Percentiles rank a stretch among this genome's conserved stretches.
These are phyloP conservation scores for Neurospora terricola DNA, from an alignment of 495 filamentous ascomycete genomes.

Conservation along the genomic window DNA sequence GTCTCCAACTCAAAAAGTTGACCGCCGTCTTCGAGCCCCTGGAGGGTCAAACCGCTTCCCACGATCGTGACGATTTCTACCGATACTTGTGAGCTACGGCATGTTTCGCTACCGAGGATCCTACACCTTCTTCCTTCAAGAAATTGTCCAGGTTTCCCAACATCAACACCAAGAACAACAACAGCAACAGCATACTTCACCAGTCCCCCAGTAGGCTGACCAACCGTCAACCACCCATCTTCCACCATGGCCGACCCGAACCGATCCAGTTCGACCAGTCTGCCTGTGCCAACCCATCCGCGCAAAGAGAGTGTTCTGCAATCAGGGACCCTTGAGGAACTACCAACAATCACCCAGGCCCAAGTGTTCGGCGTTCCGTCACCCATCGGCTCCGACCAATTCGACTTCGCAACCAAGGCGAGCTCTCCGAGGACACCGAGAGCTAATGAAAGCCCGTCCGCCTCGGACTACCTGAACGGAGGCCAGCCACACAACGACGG, in stretches of 20 bases:
- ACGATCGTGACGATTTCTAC: not conserved
- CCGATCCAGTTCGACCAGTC: constrained; percentile 4
- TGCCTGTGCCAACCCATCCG: not conserved
- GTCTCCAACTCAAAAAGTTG: not conserved
- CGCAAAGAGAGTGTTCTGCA: constrained; percentile 14
- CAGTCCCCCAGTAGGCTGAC: not conserved
- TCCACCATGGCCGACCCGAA: constrained; percentile 18
- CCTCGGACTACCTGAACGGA: constrained; percentile 36
- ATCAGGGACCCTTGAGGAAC: constrained; percentile 17
- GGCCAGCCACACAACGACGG: constrained; percentile 24
- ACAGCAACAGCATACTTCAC: not conserved
- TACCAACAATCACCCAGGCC: constrained; percentile 22
- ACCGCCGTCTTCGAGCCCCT: not conserved
- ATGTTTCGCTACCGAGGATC: constrained; percentile 10
- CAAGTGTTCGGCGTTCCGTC: constrained; percentile 6
- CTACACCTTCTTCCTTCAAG: not conserved
- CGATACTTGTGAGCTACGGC: not conserved
- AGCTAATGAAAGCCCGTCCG: constrained; percentile 1
- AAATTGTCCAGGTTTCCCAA: not conserved
- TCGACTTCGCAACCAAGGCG: constrained; percentile 22
- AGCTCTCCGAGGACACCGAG: constrained; percentile 9
- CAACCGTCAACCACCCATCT: not conserved
- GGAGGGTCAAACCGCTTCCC: not conserved
- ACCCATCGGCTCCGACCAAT: constrained; percentile 19
- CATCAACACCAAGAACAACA: not conserved